Evolutionary conservation across 2,329 filamentous ascomycete species (phyloP).

Genomic region (Colletotrichum echinochloae): DNA sequence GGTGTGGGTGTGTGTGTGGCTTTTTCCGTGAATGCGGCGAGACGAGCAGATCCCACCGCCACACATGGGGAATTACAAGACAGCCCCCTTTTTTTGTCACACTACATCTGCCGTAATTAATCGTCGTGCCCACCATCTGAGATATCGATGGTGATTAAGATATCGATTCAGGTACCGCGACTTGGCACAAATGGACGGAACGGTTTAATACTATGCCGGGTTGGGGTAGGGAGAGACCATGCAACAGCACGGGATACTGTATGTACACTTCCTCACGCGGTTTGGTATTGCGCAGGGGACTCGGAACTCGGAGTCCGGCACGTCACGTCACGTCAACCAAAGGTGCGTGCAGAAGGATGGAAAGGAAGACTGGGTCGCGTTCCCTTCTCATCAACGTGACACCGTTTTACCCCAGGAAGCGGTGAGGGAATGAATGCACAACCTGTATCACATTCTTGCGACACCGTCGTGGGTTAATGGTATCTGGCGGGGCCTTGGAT

Average conservation of each 20-base stretch:
- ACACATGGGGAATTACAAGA: not conserved
- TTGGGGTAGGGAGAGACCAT: constrained; percentile 2
- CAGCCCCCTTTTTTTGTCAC: not conserved
- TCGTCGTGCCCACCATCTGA: not conserved
- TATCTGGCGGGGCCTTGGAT: not conserved
- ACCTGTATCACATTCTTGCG: not conserved
- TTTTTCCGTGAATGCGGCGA: not conserved
- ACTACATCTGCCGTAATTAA: not conserved
- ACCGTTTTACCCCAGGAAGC: constrained; percentile 10
- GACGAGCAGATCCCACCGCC: too few relatives aligned
- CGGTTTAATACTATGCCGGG: constrained; percentile 10
- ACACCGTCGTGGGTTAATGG: constrained; percentile 2
- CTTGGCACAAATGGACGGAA: constrained; percentile 13
- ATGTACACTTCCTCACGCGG: not conserved
- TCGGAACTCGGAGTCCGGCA: constrained; percentile 4
- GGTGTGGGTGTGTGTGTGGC: too few relatives aligned
- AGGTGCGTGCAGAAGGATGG: not conserved
- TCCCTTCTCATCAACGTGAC: constrained; percentile 27
- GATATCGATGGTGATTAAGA: not conserved
- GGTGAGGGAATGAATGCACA: not conserved
- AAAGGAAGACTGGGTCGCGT: not conserved
- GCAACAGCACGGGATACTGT: not conserved
- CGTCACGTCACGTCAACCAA: constrained; percentile 10
- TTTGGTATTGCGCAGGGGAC: constrained; percentile 4
- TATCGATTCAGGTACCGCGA: not conserved